phyloP scores from a whole-genome alignment of 1,284 basidiomycete genomes.

The Ustilago hordei region DNA sequence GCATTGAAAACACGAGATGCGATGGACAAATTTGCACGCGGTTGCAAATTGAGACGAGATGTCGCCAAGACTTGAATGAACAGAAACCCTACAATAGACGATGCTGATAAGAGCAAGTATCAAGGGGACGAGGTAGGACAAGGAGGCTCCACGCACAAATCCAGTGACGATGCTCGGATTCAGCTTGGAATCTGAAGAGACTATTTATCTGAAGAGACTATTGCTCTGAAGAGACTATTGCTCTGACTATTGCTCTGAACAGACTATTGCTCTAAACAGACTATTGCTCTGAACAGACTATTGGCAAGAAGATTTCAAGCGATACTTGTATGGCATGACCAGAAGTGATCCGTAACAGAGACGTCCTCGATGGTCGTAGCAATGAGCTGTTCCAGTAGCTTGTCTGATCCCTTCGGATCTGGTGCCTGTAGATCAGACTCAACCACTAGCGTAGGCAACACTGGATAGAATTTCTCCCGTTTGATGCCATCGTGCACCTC shows the following conservation, averaged over 20 bases:
- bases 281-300: no score
- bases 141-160: not conserved
- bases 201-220: no score
- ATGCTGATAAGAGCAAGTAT: not conserved
- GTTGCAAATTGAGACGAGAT: not conserved
- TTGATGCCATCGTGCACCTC: not conserved
- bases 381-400: constrained; percentile 6
- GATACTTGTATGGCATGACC: not conserved
- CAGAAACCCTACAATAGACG: not conserved
- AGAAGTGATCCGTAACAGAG: not conserved
- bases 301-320: not conserved
- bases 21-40: not conserved
- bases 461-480: not conserved
- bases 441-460: not conserved
- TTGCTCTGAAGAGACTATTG: no score
- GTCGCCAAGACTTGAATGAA: not conserved
- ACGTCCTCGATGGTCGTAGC: not conserved
- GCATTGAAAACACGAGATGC: not conserved
- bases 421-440: not conserved
- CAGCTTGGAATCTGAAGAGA: not conserved
- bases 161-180: not conserved
- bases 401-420: not conserved
- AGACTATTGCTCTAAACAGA: not conserved
- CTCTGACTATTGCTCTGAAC: not conserved
- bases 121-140: not conserved